Base-by-base conservation (phyloP, 352 stramenopile genomes). In the Phytophthora sp. region DNA sequence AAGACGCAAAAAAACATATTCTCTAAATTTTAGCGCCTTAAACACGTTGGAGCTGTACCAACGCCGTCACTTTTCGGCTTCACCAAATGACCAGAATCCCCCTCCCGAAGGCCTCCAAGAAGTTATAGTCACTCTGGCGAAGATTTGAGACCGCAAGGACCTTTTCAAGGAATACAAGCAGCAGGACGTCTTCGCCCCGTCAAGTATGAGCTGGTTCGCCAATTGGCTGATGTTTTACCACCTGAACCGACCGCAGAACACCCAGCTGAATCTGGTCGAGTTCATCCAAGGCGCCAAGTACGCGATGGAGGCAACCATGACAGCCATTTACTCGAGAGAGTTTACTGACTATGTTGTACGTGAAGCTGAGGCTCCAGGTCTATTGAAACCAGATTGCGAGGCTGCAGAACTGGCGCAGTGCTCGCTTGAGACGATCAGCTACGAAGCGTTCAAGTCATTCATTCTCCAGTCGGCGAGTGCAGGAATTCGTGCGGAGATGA, bases 171-270 rank as follows among this genome's bases (percentile, higher is more conserved):
- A 56, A 35, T 76, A 76, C 52, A 50, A 66, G 31, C n/a, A 35
- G 9, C 41, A 67, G 6, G 27, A 57, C 16, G 52, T 72, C 20
- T 76, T 72, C 41, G 50, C 62, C 8, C 56, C 62, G 8, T 66
- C 62, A 7, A 31, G 46, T 20, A 39, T 72, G 56, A 64, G 47
- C 45, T 59, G 50, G 51, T 4, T 72, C 31, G 57, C 31, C 44
- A 72, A 71, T 36, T 64, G 63, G 52, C 23, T 72, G 20, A 62
- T 74, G 60, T 74, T 74, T 35, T 74, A 69, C 70, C 63, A 77
- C 35, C 61, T 77, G 21, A 71, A 77, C 21, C 61, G 67, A 31
- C 70, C 60, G 29, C 62, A 66, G 21, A 39, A 64, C 20, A 74
- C 66, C 7, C 56, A 72, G n/a, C 16, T 74, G 35, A 66, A 77